Evolutionary conservation across 306 rosid genomes (phyloP).

Genomic region (Argentina anserina): DNA sequence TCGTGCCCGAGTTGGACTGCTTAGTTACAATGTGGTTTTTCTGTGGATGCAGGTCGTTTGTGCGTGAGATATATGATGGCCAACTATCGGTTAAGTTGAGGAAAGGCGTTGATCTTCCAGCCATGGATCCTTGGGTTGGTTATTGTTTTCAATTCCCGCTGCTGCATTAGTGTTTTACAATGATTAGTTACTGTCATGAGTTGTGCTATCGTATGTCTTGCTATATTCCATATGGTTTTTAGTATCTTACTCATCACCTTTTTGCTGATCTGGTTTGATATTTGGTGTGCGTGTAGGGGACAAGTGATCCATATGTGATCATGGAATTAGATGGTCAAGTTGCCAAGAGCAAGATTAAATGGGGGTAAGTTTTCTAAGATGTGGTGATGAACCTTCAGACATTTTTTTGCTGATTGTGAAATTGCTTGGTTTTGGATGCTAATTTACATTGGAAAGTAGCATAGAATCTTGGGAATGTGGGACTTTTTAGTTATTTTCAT

Average conservation of each 20-base stretch:
- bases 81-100: slow-evolving; percentile 70
- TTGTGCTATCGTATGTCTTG: not conserved
- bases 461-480: not conserved
- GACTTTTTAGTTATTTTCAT: not conserved
- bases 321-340: slow-evolving; percentile 78
- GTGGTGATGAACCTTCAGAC: not conserved
- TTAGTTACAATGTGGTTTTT: slow-evolving; percentile 2
- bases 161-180: slow-evolving; percentile 1
- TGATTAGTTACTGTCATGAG: slow-evolving; percentile 14
- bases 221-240: slow-evolving; percentile 1
- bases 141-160: slow-evolving; percentile 17
- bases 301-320: slow-evolving; percentile 91
- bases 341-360: slow-evolving; percentile 71
- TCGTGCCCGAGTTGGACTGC: not conserved
- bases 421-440: not conserved
- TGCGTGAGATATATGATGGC: slow-evolving; percentile 82
- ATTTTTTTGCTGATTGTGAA: not conserved
- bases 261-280: not conserved
- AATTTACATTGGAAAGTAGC: not conserved
- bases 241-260: slow-evolving; percentile 13
- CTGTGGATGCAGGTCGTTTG: slow-evolving; percentile 58
- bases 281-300: slow-evolving; percentile 62
- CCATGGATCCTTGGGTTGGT: slow-evolving; percentile 95
- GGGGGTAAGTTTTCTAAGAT: slow-evolving; percentile 64
- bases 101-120: slow-evolving; percentile 74